A percentile compares a stretch with the other conserved stretches of the same genome.
Conservation (phyloP, 306 rosid genomes). For the Ormosia semicastrata region DNA sequence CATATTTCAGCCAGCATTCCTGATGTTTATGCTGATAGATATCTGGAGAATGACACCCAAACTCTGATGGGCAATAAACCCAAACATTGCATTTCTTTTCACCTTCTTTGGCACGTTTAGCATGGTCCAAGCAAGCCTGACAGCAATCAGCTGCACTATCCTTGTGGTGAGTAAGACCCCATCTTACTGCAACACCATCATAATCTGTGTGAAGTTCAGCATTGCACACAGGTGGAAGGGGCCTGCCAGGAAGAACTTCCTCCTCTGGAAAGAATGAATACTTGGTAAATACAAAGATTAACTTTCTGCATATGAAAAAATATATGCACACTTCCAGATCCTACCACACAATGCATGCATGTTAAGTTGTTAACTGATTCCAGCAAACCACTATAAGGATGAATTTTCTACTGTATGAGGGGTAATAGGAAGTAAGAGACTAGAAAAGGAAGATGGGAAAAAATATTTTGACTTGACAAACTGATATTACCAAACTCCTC, state of each 20-base stretch:
- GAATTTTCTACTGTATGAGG: background rate
- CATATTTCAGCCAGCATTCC: conserved; percentile 97
- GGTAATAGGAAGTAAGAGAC: background rate
- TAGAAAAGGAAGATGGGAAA: background rate
- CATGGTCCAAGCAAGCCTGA: conserved; percentile 91
- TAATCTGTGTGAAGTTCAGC: conserved; percentile 84
- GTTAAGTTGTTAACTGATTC: background rate
- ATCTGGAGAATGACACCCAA: conserved; percentile 91
- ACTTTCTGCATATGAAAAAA: background rate
- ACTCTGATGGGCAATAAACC: conserved; percentile 93
- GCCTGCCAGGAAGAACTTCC: conserved; percentile 79
- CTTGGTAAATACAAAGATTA: conserved; percentile 23
- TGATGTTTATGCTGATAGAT: conserved; percentile 75
- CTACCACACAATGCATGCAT: conserved; percentile 6
- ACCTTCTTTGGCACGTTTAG: conserved; percentile 61
- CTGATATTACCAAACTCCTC: conserved; percentile 59
- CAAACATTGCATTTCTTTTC: conserved; percentile 83
- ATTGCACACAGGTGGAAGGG: conserved; percentile 68
- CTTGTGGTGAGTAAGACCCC: conserved; percentile 95
- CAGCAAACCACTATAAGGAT: background rate
- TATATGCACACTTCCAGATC: conserved; percentile 14
- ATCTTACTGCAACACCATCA: conserved; percentile 82
- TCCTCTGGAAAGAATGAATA: conserved; percentile 49
- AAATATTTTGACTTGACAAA: background rate
- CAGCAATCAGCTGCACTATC: conserved; percentile 98